phyloP scores from a whole-genome alignment of 31 red algal genomes.

The Asparagopsis taxiformis region DNA sequence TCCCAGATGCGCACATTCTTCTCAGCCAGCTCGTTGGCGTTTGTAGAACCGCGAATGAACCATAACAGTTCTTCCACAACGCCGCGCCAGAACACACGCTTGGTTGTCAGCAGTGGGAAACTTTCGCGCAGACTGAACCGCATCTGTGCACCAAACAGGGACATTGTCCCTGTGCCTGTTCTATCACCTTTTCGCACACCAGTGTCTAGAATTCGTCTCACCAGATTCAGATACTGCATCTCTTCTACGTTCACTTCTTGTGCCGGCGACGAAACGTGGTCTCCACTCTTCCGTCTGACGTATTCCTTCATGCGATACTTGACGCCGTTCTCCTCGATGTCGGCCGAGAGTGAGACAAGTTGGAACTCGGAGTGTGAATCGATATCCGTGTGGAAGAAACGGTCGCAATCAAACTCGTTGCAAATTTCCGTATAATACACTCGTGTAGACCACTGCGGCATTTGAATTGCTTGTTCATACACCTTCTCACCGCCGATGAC shows the following conservation, averaged over 20 bases:
- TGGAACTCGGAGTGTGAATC: conserved; percentile 11
- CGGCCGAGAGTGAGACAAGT: conserved; percentile 30
- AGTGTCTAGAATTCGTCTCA: conserved; percentile 56
- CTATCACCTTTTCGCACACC: conserved; percentile 79
- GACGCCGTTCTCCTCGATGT: conserved; percentile 43
- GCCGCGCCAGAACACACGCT: conserved; percentile 97
- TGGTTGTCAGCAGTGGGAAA: conserved; percentile 97
- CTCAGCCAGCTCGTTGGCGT: conserved; percentile 66
- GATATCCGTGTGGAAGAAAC: conserved; percentile 26
- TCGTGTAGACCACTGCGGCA: conserved; percentile 21
- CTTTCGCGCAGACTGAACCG: conserved; percentile 75
- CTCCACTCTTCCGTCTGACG: background rate
- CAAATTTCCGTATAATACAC: conserved; percentile 58
- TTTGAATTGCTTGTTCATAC: conserved; percentile 56
- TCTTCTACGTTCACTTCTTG: conserved; percentile 47
- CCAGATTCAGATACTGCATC: conserved; percentile 90
- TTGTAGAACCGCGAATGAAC: conserved; percentile 89
- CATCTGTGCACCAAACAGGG: conserved; percentile 94
- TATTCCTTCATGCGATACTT: conserved; percentile 59
- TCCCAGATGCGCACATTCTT: conserved; percentile 96
- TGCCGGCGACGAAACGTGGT: background rate
- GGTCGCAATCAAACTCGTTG: conserved; percentile 37
- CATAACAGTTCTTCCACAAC: conserved; percentile 97
- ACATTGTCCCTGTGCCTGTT: conserved; percentile 87
- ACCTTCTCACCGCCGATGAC: conserved; percentile 88